Evolutionary conservation across 2,329 filamentous ascomycete species (phyloP), one percentile per base, ranked within the genome.

Genomic region (Colletotrichum brevisporum): DNA sequence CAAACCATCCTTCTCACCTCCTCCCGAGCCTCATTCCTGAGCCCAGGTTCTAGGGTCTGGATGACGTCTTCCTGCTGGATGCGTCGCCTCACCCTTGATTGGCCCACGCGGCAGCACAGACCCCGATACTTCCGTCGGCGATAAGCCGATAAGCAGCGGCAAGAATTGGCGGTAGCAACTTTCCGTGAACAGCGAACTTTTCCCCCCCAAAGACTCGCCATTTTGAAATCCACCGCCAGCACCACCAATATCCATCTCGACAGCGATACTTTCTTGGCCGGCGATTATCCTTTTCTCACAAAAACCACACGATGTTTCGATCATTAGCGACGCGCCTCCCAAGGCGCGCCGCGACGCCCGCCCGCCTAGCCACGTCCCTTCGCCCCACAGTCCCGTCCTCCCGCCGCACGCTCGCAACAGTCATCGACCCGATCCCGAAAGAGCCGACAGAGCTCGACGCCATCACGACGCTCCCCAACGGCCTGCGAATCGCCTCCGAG

Each of bases 401-500:
- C 31, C 61, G 51, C 15, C 63, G 67, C 16, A 43, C 53, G 0
- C 70, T 63, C 50, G 67, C 70, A 27, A 72, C 71, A 24, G 45
- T 63, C 36, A 67, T 72, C 55, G 71, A 72, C 15, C 55, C 65
- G n/a, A 72, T 72, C 31, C 71, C 71, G 4, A 71, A 69, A 31
- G 95, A 98, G 78, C 94, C 94, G 15, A 91, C 91, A 56, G 94
- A 97, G 72, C 89, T 97, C 75, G 94, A 98, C 80, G 86, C 92
- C 73, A 91, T 98, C 76, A 97, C 95, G 8, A 95, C 91, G 1
- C 89, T 99, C 16, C 85, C 94, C 57, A 99, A 99, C 87, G 96
- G 96, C 77, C 84, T 99, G 73, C 93, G 95, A 67, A 94, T 99
- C 68, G 96, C 96, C 26, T 97, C 95, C 52, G 96, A 99, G 80